phyloP scores from a whole-genome alignment of 345 rosid species.

The Erucastrum elatum region DNA sequence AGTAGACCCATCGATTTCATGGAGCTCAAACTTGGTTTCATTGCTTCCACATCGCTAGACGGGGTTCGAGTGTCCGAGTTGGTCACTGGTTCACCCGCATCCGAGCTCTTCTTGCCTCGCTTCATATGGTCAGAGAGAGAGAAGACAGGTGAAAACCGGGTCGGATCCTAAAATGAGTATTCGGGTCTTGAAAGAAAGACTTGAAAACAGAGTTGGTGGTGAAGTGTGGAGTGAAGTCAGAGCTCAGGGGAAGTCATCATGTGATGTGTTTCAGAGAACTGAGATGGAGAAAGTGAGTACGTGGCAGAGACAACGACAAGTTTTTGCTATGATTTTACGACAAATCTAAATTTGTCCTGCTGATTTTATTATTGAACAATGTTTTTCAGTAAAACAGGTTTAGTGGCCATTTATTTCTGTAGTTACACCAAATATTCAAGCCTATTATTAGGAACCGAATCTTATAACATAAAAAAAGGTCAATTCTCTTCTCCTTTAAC shows the following conservation, averaged over 20 bases:
- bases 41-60: conserved; percentile 24
- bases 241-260: conserved; percentile 8
- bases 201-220: neutral
- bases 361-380: no score
- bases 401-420: no score
- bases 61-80: conserved; percentile 20
- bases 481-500: no score
- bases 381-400: no score
- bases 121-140: conserved; percentile 32
- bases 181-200: neutral
- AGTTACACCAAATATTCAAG: no score
- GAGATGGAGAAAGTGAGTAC: neutral
- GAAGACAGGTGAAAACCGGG: conserved; percentile 7
- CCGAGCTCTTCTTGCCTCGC: conserved; percentile 39
- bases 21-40: conserved; percentile 32
- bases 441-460: no score
- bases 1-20: conserved; percentile 44
- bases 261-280: conserved; percentile 8
- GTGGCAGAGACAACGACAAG: conserved; percentile 23
- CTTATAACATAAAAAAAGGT: no score
- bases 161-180: conserved; percentile 9
- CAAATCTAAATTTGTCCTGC: no score
- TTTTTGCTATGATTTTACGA: neutral
- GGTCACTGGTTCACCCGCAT: conserved; percentile 18
- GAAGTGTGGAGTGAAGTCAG: neutral